phyloP scores from a whole-genome alignment of 768 basidiomycete genomes.

The Holtermannia corniformis region DNA sequence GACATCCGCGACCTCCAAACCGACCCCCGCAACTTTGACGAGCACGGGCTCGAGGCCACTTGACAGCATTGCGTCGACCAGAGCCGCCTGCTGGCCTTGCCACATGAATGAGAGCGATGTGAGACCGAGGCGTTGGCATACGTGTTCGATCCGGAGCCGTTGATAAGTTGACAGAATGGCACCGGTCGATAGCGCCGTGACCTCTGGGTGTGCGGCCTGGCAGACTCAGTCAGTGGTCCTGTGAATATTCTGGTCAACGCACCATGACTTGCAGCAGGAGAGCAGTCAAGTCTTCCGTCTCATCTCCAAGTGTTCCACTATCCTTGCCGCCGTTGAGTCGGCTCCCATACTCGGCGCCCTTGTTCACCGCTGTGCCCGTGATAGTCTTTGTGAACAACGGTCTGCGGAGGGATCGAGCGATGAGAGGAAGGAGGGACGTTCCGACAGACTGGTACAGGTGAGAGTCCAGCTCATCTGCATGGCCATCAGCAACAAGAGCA shows the following conservation, averaged over 20 bases:
- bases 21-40: constrained; percentile 94
- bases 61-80: constrained; percentile 78
- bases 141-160: constrained; percentile 92
- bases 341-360: constrained; percentile 76
- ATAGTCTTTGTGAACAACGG: constrained; percentile 79
- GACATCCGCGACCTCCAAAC: constrained; percentile 66
- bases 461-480: constrained; percentile 92
- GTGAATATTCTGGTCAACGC: constrained; percentile 7
- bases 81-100: constrained; percentile 80
- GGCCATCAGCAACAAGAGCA: constrained; percentile 1
- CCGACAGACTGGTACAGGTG: constrained; percentile 99
- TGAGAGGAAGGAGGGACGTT: constrained; percentile 78
- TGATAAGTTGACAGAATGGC: constrained; percentile 98
- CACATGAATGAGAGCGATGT: constrained; percentile 82
- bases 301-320: constrained; percentile 64
- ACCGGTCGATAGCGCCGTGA: constrained; percentile 82
- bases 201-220: constrained; percentile 68
- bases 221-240: constrained; percentile 4
- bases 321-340: constrained; percentile 43
- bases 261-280: constrained; percentile 72
- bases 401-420: constrained; percentile 73
- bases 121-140: constrained; percentile 70
- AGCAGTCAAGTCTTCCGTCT: constrained; percentile 84
- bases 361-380: constrained; percentile 66
- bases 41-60: constrained; percentile 66